Conservation (phyloP, 345 rosid genomes). For the Populus deltoides region DNA sequence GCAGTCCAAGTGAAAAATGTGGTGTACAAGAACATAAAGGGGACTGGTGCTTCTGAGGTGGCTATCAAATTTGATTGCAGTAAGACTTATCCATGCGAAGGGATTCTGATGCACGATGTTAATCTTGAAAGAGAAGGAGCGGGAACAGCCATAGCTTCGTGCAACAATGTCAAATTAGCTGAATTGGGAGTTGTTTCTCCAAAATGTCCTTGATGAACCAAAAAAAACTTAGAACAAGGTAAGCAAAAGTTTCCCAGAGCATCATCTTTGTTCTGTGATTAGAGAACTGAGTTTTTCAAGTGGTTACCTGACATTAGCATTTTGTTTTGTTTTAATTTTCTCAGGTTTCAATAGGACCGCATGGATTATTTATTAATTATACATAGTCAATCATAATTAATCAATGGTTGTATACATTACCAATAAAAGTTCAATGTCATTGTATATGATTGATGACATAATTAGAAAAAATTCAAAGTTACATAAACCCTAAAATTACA, state of each 20-base stretch:
- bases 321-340: neutral
- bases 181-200: conserved; percentile 55
- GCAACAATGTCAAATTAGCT: conserved; percentile 45
- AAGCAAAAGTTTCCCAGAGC: neutral
- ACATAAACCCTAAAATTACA: no score
- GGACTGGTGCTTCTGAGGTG: conserved; percentile 69
- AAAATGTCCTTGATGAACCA: conserved; percentile 27
- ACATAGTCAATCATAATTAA: neutral
- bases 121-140: conserved; percentile 32
- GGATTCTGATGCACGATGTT: conserved; percentile 53
- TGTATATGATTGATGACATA: no score
- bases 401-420: neutral
- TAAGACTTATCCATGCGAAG: conserved; percentile 54
- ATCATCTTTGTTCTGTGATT: neutral
- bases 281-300: neutral
- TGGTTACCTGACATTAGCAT: neutral
- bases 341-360: neutral
- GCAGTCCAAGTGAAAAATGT: conserved; percentile 70
- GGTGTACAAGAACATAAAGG: conserved; percentile 63
- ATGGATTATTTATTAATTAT: neutral
- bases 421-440: neutral
- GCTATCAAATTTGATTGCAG: conserved; percentile 71
- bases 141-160: conserved; percentile 35
- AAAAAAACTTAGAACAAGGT: neutral
- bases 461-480: no score